Percentiles rank a stretch among this genome's conserved stretches.
phyloP scores from a whole-genome alignment of 129 eudicot species.

The sunflower (Helianthus annuus) region HanXRQr2.0-SUNRISE NC_035435.2:150469008-150469507 shows the following conservation, averaged over 20 bases:
- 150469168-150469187: constrained; percentile 84
- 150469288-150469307: constrained; percentile 85
- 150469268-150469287: constrained; percentile 70
- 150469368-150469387: background rate
- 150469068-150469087: constrained; percentile 97
- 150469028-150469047: background rate
- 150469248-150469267: constrained; percentile 95
- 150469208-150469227: constrained; percentile 63
- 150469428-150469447: no score
- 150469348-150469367: background rate
- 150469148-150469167: constrained; percentile 50
- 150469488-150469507: no score
- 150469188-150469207: constrained; percentile 64
- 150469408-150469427: no score
- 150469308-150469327: constrained; percentile 74
- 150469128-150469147: constrained; percentile 85
- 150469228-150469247: constrained; percentile 93
- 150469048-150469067: constrained; percentile 20
- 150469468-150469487: no score
- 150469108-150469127: constrained; percentile 80
- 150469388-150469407: background rate
- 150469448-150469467: no score
- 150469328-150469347: constrained; percentile 64
- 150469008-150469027: background rate
- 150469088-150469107: constrained; percentile 93